Percentiles rank a stretch among this genome's conserved stretches.
phyloP scores from a whole-genome alignment of 1,139 yeast species.

The Yamadazyma diospyri region DNA sequence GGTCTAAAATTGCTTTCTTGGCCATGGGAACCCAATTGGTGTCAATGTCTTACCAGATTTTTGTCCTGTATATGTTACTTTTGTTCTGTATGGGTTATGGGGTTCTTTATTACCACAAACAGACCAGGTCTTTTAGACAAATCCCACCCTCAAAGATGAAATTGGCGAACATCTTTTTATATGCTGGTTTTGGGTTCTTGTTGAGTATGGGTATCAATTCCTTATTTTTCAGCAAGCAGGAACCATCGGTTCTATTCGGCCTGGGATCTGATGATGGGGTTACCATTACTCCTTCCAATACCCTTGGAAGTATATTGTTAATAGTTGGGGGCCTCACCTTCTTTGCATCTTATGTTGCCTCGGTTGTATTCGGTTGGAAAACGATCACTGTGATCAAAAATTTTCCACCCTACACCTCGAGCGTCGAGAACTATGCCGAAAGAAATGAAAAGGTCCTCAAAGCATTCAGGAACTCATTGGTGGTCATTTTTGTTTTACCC shows the following conservation, averaged over 20 bases:
- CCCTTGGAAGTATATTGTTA: constrained; percentile 4
- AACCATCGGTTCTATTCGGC: neutral
- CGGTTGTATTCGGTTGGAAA: constrained; percentile 22
- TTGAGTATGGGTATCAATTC: neutral
- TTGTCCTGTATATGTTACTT: constrained; percentile 17
- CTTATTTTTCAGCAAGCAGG: neutral
- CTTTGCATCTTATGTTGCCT: constrained; percentile 13
- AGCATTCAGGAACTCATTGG: constrained; percentile 29
- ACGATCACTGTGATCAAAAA: constrained; percentile 28
- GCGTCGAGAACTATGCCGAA: constrained; percentile 18
- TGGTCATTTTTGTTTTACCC: constrained; percentile 30
- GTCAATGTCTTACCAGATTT: constrained; percentile 6
- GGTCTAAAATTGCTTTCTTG: neutral
- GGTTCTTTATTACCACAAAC: constrained; percentile 29
- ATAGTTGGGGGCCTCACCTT: neutral
- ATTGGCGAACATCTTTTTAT: constrained; percentile 13
- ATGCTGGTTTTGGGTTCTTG: neutral
- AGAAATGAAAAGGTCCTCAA: constrained; percentile 19
- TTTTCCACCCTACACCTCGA: constrained; percentile 27
- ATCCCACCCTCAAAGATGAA: constrained; percentile 22
- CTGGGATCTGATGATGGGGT: neutral
- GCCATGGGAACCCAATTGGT: neutral
- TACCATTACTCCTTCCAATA: neutral
- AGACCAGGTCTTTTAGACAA: constrained; percentile 24
- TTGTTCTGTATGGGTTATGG: constrained; percentile 41